A percentile compares a stretch with the other conserved stretches of the same genome.
Evolutionary conservation across 1,284 basidiomycete species (phyloP).

Genomic region (Irpex sp.): DNA sequence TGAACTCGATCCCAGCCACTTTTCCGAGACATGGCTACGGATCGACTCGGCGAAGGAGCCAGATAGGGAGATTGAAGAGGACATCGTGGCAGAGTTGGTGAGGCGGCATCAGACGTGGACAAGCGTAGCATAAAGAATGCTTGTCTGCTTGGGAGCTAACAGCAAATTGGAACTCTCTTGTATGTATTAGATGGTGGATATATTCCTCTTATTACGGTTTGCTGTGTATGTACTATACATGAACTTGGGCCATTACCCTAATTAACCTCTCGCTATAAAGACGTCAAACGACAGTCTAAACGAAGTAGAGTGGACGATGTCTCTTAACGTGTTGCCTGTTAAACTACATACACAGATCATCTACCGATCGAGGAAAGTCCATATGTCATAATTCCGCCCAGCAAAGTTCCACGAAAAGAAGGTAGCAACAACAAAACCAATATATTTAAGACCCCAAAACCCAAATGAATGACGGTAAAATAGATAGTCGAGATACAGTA

Average conservation of each 20-base stretch:
- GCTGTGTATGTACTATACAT: background rate
- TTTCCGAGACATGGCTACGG: constrained; percentile 71
- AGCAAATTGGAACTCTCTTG: too few species aligned
- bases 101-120: constrained; percentile 76
- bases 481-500: background rate
- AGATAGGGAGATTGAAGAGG: constrained; percentile 88
- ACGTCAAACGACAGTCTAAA: background rate
- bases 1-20: constrained; percentile 24
- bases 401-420: background rate
- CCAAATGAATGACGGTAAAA: background rate
- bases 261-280: background rate
- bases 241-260: too few species aligned
- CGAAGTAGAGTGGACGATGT: background rate
- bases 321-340: background rate
- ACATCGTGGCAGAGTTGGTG: constrained; percentile 80
- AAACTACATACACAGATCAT: background rate
- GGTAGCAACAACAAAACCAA: background rate
- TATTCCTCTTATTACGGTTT: background rate
- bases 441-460: background rate
- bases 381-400: background rate
- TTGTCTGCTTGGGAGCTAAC: background rate
- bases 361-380: background rate
- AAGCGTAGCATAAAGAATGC: background rate
- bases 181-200: background rate
- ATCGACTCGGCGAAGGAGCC: constrained; percentile 47